Evolutionary conservation across 1,284 basidiomycete species (phyloP), one percentile per base, ranked within the genome.

Genomic region (Acaromyces ingoldii): DNA sequence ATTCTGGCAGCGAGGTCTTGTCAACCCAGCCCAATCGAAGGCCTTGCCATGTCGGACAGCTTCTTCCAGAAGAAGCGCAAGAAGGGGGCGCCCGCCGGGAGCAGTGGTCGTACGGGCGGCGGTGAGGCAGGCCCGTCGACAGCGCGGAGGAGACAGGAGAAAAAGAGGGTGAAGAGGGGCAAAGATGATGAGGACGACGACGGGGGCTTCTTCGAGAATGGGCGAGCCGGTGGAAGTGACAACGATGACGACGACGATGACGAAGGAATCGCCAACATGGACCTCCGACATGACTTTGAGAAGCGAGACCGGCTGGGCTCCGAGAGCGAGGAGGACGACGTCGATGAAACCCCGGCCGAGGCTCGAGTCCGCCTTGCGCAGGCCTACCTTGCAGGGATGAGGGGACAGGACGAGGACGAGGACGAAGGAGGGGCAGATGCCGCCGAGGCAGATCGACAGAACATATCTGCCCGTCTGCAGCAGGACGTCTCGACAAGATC

Each of bases 361-460:
- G 97, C 98, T 77, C 79, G 93, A 53, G 80, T 98, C 10, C 79
- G 95, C 53, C 78, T 98, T 24, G 92, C 93, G 3, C 87, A 90
- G 74, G 78, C 92, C 60, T 97, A 98, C 76, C 78, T 99, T 40
- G 85, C 91, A 54, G 86, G 82, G 53, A 84, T 97, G 15, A 55
- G 49, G 33, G 24, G n/a, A 7, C 41, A 43, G 7, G 42, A 52
- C 9, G 22, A 22, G 24, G 28, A 31, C n/a, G 5, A 19, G 37
- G 49, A 67, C 45, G 39, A 51, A 17, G 56, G 54, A 13, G 89
- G 91, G 57, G 89, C 85, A 59, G 92, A 98, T 71, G 93, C 93
- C 2, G 90, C 89, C 0, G 90, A 92, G 62, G 85, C 93, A 43
- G 92, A 97, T 79, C 82, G 84, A 62, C 91, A 96, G 60, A 82